These are phyloP conservation scores for Iris pallida DNA, from an alignment of 116 monocot species.

Conservation along the genomic window DNA sequence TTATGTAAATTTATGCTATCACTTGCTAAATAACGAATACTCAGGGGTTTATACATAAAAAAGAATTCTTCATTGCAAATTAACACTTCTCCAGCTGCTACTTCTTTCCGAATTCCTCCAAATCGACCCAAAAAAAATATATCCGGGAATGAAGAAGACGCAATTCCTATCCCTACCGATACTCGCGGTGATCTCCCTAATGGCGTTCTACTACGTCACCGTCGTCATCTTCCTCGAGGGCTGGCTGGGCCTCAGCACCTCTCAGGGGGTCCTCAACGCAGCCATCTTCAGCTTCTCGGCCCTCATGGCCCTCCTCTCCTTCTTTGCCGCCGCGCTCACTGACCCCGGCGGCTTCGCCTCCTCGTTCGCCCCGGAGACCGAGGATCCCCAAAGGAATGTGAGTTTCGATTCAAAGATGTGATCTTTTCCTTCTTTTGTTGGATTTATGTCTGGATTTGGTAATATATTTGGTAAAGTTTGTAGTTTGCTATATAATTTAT, in stretches of 20 bases:
- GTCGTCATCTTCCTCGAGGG: conserved; percentile 34
- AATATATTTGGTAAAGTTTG: too few relatives aligned
- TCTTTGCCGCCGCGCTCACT: conserved; percentile 20
- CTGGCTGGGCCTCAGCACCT: conserved; percentile 29
- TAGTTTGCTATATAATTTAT: too few relatives aligned
- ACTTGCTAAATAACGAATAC: too few relatives aligned
- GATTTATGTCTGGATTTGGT: too few relatives aligned
- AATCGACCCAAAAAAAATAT: neutral
- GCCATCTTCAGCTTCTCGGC: conserved; percentile 23
- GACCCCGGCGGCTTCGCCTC: conserved; percentile 40
- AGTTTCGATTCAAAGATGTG: neutral
- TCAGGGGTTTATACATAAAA: too few relatives aligned
- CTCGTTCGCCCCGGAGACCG: conserved; percentile 27
- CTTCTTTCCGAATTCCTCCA: neutral
- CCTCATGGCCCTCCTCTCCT: conserved; percentile 26
- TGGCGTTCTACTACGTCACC: conserved; percentile 35
- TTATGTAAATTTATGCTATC: too few relatives aligned
- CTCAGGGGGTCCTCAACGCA: conserved; percentile 24
- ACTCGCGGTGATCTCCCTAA: conserved; percentile 22
- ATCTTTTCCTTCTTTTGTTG: too few relatives aligned
- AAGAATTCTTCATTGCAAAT: too few relatives aligned
- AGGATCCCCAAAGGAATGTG: conserved; percentile 28
- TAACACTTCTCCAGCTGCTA: too few relatives aligned
- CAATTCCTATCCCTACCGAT: conserved; percentile 21
- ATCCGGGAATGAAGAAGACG: conserved; percentile 22